Conservation (phyloP, 2,329 filamentous ascomycete species). For the Trichoderma koningii region DNA sequence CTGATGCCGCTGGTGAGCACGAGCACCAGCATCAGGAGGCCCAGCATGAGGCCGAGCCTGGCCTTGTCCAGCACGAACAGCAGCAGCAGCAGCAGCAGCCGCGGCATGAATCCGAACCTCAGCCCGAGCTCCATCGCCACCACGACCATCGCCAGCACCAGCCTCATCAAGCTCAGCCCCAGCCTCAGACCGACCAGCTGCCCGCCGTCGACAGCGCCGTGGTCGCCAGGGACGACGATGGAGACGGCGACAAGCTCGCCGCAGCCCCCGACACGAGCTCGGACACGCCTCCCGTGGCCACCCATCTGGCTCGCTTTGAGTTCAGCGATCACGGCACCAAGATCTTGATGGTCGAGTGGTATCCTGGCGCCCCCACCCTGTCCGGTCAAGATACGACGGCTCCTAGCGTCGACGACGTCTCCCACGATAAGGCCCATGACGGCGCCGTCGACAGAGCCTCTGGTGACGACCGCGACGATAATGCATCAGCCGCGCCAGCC, state of each 20-base stretch:
- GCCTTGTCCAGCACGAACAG: not conserved
- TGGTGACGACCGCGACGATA: conserved; percentile 19
- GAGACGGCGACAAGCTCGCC: conserved; percentile 26
- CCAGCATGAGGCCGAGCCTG: conserved; percentile 6
- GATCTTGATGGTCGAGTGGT: conserved; percentile 92
- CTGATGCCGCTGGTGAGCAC: conserved; percentile 6
- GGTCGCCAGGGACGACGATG: conserved; percentile 30
- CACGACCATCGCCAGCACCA: not conserved
- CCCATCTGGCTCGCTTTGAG: conserved; percentile 71
- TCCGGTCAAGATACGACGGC: conserved; percentile 14
- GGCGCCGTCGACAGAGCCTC: conserved; percentile 4
- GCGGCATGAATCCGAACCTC: not conserved
- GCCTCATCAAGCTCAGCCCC: not conserved
- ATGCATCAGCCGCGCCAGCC: conserved; percentile 9
- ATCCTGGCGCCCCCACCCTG: conserved; percentile 41
- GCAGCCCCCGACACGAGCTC: conserved; percentile 28
- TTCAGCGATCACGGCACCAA: conserved; percentile 88
- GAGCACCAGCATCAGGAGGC: not conserved
- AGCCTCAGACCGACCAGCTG: not conserved
- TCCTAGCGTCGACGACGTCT: conserved; percentile 3
- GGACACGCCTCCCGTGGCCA: conserved; percentile 30
- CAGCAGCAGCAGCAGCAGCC: not conserved
- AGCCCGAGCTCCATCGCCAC: not conserved
- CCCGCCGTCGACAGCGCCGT: conserved; percentile 20
- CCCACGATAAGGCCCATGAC: conserved; percentile 8